Evolutionary conservation across 768 basidiomycete genomes (phyloP).

Genomic region (Boletus rufocinnamomeus): DNA sequence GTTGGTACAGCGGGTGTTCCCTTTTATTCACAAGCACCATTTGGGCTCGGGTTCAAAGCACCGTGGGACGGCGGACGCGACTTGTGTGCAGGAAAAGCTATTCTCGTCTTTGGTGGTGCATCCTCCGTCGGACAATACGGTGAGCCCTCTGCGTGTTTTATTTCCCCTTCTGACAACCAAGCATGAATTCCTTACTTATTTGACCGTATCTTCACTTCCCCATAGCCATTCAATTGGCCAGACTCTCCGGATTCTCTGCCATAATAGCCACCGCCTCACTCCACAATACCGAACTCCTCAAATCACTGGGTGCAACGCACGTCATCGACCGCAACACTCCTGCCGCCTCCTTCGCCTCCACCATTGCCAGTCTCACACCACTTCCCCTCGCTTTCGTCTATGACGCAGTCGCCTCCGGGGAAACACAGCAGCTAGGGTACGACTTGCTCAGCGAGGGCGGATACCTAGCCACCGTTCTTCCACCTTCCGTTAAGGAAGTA

Average conservation of each 20-base stretch:
- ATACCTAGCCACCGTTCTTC: background rate
- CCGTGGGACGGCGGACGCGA: background rate
- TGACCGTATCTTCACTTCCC: background rate
- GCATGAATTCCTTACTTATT: background rate
- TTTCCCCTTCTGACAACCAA: too few relatives aligned
- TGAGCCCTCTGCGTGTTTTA: conserved; percentile 2
- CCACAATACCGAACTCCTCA: conserved; percentile 31
- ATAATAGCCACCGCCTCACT: conserved; percentile 40
- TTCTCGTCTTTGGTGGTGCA: conserved; percentile 38
- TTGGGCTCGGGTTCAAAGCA: too few relatives aligned
- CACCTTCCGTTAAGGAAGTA: too few relatives aligned
- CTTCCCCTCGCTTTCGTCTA: conserved; percentile 1
- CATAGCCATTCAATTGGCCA: conserved; percentile 33
- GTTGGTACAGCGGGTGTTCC: too few relatives aligned
- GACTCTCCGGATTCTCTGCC: conserved; percentile 31
- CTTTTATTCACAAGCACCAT: too few relatives aligned
- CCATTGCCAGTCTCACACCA: background rate
- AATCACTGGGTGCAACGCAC: conserved; percentile 36
- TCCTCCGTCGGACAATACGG: conserved; percentile 38
- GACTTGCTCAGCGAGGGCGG: conserved; percentile 32
- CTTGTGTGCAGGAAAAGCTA: conserved; percentile 32
- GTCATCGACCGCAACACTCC: conserved; percentile 33
- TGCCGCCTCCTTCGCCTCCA: background rate
- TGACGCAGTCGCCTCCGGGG: conserved; percentile 30
- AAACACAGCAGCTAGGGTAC: conserved; percentile 34